Evolutionary conservation across 306 rosid genomes (phyloP), one percentile per base, ranked within the genome.

Genomic region (Quercus cerris): DNA sequence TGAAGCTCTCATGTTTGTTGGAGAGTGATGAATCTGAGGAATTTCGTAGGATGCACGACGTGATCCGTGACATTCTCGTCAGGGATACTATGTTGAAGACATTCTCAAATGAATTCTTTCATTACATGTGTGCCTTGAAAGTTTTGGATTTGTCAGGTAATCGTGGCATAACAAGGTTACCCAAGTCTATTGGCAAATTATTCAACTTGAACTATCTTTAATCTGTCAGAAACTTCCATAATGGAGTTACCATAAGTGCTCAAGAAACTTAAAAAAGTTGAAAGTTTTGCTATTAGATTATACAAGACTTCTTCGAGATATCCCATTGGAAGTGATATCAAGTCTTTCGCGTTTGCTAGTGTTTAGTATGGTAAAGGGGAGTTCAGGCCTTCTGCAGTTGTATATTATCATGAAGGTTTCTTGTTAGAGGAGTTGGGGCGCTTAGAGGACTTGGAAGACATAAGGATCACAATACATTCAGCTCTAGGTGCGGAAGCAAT

Each of bases 71-170:
- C 7, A 79, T 79, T 0, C 14, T 58, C 17, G 3, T 72, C 1
- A 5, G 1, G 1, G 8, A 0, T 12, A 0, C 4, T 1, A 0
- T 2, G n/a, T 2, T 33, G 3, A 38, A 2, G 17, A 68, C 55
- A 8, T 58, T 74, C 44, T 19, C 71, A 6, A 56, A 54, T 22
- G 20, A 23, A n/a, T 57, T 15, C 67, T 17, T 17, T 17, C 8
- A 31, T 0, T 27, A 15, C 79, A 70, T 6, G 7, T 23, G 64
- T 8, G 63, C 22, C 33, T 35, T 75, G 68, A 78, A 31, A 56
- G 86, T 83, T 3, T 69, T 70, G 14, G 70, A 75, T n/a, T 31
- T 78, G 23, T 68, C 74, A 44, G 2, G 25, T 9, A 12, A 41
- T 6, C 1, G 35, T 13, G 4, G 46, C 6, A 4, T 28, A 17